Conservation (phyloP, 2,329 filamentous ascomycete genomes). For the Chaetomiaceae sp. region DNA sequence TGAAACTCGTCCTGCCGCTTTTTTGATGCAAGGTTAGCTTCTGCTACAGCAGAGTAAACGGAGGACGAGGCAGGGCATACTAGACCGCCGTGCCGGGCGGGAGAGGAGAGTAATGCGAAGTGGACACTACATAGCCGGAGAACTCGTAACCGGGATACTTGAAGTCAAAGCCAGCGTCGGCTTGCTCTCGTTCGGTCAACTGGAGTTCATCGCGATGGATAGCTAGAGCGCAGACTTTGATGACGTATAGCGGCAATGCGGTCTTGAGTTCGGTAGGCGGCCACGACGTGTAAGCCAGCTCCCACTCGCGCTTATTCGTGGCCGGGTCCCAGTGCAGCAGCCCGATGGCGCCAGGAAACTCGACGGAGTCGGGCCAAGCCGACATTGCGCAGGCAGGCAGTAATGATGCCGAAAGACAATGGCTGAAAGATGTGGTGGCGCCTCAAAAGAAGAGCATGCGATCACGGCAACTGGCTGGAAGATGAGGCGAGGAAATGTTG, state of each 20-base stretch:
- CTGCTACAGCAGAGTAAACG: background rate
- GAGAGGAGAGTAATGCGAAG: constrained; percentile 27
- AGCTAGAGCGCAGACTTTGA: constrained; percentile 32
- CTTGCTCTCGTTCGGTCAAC: background rate
- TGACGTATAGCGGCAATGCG: constrained; percentile 26
- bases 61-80: constrained; percentile 3
- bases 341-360: background rate
- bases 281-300: background rate
- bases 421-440: too few relatives aligned
- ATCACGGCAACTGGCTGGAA: too few relatives aligned
- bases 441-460: too few relatives aligned
- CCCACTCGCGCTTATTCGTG: too few relatives aligned
- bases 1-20: constrained; percentile 25
- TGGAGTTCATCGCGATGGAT: constrained; percentile 30
- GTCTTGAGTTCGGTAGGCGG: constrained; percentile 15
- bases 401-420: background rate
- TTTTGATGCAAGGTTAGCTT: background rate
- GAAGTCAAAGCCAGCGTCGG: background rate
- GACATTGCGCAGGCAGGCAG: background rate
- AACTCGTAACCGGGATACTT: constrained; percentile 31
- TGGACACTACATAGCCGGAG: constrained; percentile 28
- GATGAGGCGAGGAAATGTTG: too few relatives aligned
- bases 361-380: background rate
- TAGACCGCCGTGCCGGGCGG: constrained; percentile 30
- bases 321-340: constrained; percentile 6